phyloP scores from a whole-genome alignment of 192 early-diverging fungal genomes.

The Coemansia sp. region DNA sequence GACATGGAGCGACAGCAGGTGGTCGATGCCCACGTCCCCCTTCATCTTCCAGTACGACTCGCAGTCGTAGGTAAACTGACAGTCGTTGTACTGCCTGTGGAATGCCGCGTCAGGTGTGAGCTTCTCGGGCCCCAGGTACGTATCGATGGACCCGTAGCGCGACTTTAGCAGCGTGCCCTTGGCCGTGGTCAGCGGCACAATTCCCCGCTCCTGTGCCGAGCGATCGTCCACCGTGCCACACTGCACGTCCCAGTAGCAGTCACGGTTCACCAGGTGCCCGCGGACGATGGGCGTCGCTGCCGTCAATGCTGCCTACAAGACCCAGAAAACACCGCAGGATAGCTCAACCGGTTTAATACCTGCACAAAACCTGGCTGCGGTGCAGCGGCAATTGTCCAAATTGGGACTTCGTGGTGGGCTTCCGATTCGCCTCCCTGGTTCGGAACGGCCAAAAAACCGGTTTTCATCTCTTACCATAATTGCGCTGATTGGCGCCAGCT shows the following conservation, averaged over 20 bases:
- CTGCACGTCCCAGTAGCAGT: conserved; percentile 97
- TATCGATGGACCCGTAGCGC: conserved; percentile 90
- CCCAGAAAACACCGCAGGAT: too few species aligned
- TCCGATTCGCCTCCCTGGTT: too few species aligned
- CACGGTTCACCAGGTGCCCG: conserved; percentile 90
- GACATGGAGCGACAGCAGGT: conserved; percentile 83
- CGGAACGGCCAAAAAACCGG: background rate
- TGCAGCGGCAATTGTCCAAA: too few species aligned
- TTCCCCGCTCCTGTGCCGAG: conserved; percentile 82
- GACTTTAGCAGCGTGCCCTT: conserved; percentile 86
- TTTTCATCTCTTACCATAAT: conserved; percentile 63
- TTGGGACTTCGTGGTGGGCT: too few species aligned
- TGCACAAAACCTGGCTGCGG: too few species aligned
- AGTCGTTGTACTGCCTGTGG: conserved; percentile 88
- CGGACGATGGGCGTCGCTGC: conserved; percentile 89
- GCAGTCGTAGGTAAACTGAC: conserved; percentile 72
- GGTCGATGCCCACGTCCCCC: conserved; percentile 72
- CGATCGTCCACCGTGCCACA: conserved; percentile 88
- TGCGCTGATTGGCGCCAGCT: conserved; percentile 84
- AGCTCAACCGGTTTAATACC: too few species aligned
- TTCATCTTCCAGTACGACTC: conserved; percentile 68
- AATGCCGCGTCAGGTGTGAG: conserved; percentile 52
- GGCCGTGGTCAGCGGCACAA: conserved; percentile 67
- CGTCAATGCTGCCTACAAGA: conserved; percentile 70
- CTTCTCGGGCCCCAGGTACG: conserved; percentile 66